phyloP scores from a whole-genome alignment of 2,329 filamentous ascomycete species.

The Exophiala alcalophila region DNA sequence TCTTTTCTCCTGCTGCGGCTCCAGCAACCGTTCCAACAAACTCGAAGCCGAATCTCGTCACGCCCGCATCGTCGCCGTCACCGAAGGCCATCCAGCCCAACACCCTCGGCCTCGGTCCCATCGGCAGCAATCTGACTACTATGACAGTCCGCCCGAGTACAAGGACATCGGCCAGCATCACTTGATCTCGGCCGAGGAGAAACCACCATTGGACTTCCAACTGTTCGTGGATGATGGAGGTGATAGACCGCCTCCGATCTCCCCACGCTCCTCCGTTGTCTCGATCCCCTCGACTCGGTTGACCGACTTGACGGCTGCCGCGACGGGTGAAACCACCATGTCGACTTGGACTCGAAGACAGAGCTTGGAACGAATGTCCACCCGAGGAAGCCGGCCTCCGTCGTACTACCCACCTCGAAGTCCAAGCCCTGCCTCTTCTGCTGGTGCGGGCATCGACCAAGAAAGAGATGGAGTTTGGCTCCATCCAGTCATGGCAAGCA shows the following conservation, averaged over 20 bases:
- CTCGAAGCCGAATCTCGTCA: constrained; percentile 19
- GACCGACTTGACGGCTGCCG: constrained; percentile 24
- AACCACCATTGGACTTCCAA: constrained; percentile 11
- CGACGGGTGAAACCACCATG: constrained; percentile 21
- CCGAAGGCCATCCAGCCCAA: background rate
- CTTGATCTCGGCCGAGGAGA: constrained; percentile 19
- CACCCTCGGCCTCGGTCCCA: constrained; percentile 7
- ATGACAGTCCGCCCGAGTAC: constrained; percentile 23
- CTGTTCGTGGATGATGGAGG: constrained; percentile 5
- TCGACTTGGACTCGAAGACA: constrained; percentile 6
- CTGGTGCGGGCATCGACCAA: constrained; percentile 40
- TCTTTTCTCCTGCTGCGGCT: constrained; percentile 14
- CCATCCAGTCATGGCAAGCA: constrained; percentile 23
- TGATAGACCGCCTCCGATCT: constrained; percentile 12
- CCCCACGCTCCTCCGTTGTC: constrained; percentile 25
- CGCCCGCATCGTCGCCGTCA: constrained; percentile 22
- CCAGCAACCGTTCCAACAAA: constrained; percentile 13
- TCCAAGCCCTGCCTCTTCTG: constrained; percentile 17
- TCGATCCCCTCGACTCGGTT: constrained; percentile 28
- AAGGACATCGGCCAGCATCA: constrained; percentile 12
- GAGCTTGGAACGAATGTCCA: constrained; percentile 15
- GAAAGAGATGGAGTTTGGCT: constrained; percentile 51
- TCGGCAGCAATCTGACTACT: constrained; percentile 1
- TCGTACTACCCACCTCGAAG: constrained; percentile 20
- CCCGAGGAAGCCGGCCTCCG: constrained; percentile 15